Percentiles rank a stretch among this genome's conserved stretches.
Evolutionary conservation across 345 rosid genomes (phyloP).

Genomic region (Pugionium dolabratum): DNA sequence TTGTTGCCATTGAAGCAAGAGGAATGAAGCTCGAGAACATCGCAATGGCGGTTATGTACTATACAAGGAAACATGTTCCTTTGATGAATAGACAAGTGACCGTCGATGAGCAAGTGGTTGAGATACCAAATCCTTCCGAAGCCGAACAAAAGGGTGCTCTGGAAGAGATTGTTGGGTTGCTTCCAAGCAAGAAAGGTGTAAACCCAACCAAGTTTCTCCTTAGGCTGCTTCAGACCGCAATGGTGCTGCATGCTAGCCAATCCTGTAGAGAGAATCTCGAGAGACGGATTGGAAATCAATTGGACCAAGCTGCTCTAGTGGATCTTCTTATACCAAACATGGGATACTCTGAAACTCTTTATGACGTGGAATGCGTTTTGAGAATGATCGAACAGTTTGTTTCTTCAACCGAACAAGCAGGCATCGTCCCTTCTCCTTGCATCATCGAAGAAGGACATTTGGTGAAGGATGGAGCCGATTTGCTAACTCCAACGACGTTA

Average conservation of each 20-base stretch:
- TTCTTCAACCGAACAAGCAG: slow-evolving; percentile 43
- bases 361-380: slow-evolving; percentile 63
- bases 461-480: slow-evolving; percentile 37
- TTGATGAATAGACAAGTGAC: slow-evolving; percentile 52
- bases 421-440: slow-evolving; percentile 44
- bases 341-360: slow-evolving; percentile 62
- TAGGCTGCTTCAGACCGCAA: slow-evolving; percentile 59
- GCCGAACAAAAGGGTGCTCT: slow-evolving; percentile 53
- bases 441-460: slow-evolving; percentile 51
- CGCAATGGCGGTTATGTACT: slow-evolving; percentile 54
- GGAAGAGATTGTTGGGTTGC: slow-evolving; percentile 58
- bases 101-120: slow-evolving; percentile 39
- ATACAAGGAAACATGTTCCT: slow-evolving; percentile 63
- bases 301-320: slow-evolving; percentile 63
- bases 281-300: slow-evolving; percentile 54
- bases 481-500: slow-evolving; percentile 50
- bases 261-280: slow-evolving; percentile 58
- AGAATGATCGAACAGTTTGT: slow-evolving; percentile 70
- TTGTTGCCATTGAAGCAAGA: slow-evolving; percentile 48
- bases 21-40: slow-evolving; percentile 63
- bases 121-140: slow-evolving; percentile 44
- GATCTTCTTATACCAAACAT: slow-evolving; percentile 66
- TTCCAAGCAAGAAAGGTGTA: slow-evolving; percentile 63
- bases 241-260: slow-evolving; percentile 55
- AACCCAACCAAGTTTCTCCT: slow-evolving; percentile 64